phyloP scores from a whole-genome alignment of 1,284 basidiomycete species.

The Butyriboletus appendiculatus region DNA sequence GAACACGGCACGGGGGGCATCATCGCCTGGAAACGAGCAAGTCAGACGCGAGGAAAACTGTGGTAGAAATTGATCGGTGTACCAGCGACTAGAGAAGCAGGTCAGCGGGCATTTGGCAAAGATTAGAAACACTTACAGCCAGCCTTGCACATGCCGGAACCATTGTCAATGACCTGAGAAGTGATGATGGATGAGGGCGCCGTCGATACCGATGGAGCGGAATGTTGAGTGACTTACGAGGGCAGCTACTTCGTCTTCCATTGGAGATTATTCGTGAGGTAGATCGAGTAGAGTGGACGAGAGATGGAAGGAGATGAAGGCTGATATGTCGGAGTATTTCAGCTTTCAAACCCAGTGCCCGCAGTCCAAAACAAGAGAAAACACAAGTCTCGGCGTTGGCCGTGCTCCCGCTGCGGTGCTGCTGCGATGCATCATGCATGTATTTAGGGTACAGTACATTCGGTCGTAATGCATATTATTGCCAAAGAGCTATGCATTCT shows the following conservation, averaged over 20 bases:
- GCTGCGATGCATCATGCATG: no score
- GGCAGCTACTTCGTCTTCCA: conserved; percentile 50
- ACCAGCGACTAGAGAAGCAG: conserved; percentile 27
- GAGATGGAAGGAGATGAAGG: conserved; percentile 18
- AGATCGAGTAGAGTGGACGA: conserved; percentile 16
- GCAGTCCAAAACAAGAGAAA: conserved; percentile 23
- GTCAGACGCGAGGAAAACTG: conserved; percentile 9
- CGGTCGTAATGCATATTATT: no score
- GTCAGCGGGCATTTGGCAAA: conserved; percentile 6
- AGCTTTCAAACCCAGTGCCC: conserved; percentile 20
- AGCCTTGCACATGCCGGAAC: conserved; percentile 75
- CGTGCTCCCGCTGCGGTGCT: background rate
- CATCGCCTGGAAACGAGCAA: conserved; percentile 53
- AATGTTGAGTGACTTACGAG: conserved; percentile 34
- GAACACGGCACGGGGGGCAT: conserved; percentile 77
- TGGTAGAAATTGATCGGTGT: background rate
- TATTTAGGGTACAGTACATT: no score
- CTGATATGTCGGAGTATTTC: conserved; percentile 28
- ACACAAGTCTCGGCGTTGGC: conserved; percentile 1
- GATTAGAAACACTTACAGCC: conserved; percentile 42
- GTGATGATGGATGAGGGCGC: background rate
- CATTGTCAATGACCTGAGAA: conserved; percentile 58
- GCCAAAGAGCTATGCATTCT: no score
- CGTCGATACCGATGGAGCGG: background rate
- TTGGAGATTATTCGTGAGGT: conserved; percentile 23